Base-by-base conservation (phyloP, 2,329 filamentous ascomycete species). In the Alternaria sp. region DNA sequence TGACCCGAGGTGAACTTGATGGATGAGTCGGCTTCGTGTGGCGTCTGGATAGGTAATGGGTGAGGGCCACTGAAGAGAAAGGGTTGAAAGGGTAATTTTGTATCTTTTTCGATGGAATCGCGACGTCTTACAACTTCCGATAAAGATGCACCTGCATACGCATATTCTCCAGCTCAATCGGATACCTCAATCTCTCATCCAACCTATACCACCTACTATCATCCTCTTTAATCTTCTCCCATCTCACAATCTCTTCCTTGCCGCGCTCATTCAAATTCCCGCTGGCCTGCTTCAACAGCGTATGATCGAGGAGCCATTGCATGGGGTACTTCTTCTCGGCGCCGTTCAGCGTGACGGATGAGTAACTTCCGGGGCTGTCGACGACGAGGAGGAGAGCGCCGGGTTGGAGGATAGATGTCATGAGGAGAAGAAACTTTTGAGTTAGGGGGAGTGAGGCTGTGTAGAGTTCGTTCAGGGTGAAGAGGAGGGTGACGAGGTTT, bases 401-500 rank as follows among this genome's bases (percentile, higher is more conserved):
- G 0, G 83, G 63, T 0, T 84, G 81, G 3, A 91, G 76, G 1
- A 81, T 69, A 2, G 86, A 82, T 0, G 91, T 92, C 17, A 97
- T 81, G 1, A 83, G 83, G 5, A 93, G 85, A 0, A 99, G 84
- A 67, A 98, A 90, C 4, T 84, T 83, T 0, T 95, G 97, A 0
- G 95, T 93, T 69, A 89, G 88, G 3, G 89, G 84, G 23, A 93
- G 88, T 1, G 90, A 93, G 0, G 88, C 84, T 0, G 92, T 91
- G 83, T 97, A 98, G 0, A 99, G 88, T 81, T 99, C 96, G 79
- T 98, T 98, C 50, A 98, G 86, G 0, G 95, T 97, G 84, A 98
- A 99, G 81, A 98, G 88, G 12, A 98, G 82, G 0, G 94, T 97
- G 13, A 97, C 83, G 1, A 97, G 68, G 30, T 79, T 68, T 1